Conservation (phyloP, 2,329 filamentous ascomycete species). For the Talaromyces funiculosus region DNA sequence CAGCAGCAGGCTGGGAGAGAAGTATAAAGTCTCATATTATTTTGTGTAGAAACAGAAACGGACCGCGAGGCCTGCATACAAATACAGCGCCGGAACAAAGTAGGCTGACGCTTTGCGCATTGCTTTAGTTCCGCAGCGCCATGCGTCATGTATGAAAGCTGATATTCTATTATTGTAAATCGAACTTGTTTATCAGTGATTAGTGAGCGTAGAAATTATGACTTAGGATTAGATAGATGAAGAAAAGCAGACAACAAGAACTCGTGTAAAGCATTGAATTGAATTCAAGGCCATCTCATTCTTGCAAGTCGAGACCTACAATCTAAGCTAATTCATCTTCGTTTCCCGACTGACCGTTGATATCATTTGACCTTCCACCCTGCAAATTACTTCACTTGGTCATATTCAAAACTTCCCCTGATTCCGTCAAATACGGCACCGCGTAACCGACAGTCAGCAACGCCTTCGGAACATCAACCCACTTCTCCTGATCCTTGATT, state of each 20-base stretch:
- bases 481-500: constrained; percentile 26
- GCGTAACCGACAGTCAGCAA: constrained; percentile 23
- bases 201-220: not conserved
- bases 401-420: constrained; percentile 23
- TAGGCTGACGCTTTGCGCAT: too few species aligned
- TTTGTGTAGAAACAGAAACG: too few species aligned
- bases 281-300: not conserved
- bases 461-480: constrained; percentile 24
- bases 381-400: not conserved
- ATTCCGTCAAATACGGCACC: constrained; percentile 22
- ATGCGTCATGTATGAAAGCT: not conserved
- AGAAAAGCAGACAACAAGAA: too few species aligned
- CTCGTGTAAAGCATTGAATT: not conserved
- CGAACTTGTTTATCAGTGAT: not conserved
- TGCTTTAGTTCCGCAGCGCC: not conserved
- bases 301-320: not conserved
- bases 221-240: not conserved
- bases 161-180: not conserved
- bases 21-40: too few species aligned
- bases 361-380: not conserved
- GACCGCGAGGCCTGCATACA: too few species aligned
- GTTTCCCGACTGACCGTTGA: not conserved
- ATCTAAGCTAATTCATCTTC: not conserved
- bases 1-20: too few species aligned
- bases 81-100: too few species aligned